phyloP scores from a whole-genome alignment of 2,329 filamentous ascomycete species.

The Xylariaceae sp. region DNA sequence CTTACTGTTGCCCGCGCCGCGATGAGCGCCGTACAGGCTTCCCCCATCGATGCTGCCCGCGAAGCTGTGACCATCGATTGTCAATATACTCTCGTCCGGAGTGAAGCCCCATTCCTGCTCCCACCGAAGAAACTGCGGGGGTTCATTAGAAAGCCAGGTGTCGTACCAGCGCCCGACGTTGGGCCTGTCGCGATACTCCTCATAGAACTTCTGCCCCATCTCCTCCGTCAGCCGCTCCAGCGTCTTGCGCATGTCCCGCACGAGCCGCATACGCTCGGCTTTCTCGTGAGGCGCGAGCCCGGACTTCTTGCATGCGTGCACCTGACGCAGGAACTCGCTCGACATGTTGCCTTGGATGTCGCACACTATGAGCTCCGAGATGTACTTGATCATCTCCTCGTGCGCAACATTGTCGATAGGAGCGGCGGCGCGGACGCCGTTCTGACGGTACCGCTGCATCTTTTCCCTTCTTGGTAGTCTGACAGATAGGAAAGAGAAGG shows the following conservation, averaged over 20 bases:
- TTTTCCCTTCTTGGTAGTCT: background rate
- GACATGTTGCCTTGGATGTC: slow-evolving; percentile 19
- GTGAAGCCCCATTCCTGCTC: slow-evolving; percentile 17
- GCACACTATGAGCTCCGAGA: slow-evolving; percentile 17
- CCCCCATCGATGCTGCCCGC: slow-evolving; percentile 12
- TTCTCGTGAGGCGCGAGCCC: slow-evolving; percentile 17
- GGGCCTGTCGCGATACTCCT: slow-evolving; percentile 16
- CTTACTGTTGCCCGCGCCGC: too few species aligned
- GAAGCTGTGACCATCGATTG: slow-evolving; percentile 6
- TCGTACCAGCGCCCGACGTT: slow-evolving; percentile 21
- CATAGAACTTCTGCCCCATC: slow-evolving; percentile 18
- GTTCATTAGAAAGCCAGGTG: slow-evolving; percentile 17
- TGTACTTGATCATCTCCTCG: slow-evolving; percentile 19
- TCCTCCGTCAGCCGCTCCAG: slow-evolving; percentile 19
- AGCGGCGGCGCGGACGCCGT: background rate
- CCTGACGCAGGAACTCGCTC: slow-evolving; percentile 16
- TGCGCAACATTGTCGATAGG: slow-evolving; percentile 16
- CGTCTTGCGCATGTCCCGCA: slow-evolving; percentile 17
- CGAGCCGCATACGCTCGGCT: slow-evolving; percentile 19
- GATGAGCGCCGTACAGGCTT: slow-evolving; percentile 15
- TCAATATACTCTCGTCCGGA: slow-evolving; percentile 8
- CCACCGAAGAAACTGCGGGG: slow-evolving; percentile 15
- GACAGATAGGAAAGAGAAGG: background rate
- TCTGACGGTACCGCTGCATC: background rate
- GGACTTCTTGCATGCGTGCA: slow-evolving; percentile 19